phyloP scores from a whole-genome alignment of 2,329 filamentous ascomycete genomes.

The Penicillium sp. region DNA sequence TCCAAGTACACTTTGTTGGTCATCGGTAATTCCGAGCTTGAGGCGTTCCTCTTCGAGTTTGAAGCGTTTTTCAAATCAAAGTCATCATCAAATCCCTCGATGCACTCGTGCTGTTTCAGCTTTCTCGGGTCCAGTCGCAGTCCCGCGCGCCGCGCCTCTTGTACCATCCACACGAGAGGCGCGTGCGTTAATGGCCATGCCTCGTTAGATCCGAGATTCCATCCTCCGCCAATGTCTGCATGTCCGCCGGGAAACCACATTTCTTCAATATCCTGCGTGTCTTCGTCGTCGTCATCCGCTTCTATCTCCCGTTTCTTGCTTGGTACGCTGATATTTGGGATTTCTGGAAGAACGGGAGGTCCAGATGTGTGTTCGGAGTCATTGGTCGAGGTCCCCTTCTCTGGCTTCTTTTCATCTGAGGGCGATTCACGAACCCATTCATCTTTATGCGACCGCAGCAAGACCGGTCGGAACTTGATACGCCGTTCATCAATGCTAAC shows the following conservation, averaged over 20 bases:
- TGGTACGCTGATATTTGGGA: background rate
- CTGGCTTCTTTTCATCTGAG: background rate
- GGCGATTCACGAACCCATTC: background rate
- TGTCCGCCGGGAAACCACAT: conserved; percentile 72
- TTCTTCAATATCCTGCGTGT: conserved; percentile 67
- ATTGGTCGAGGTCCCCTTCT: background rate
- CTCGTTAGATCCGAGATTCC: conserved; percentile 57
- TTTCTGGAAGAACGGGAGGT: conserved; percentile 4
- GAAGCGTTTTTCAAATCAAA: conserved; percentile 19
- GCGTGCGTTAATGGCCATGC: conserved; percentile 60
- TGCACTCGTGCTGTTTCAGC: conserved; percentile 22
- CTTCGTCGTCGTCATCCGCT: background rate
- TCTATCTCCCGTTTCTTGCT: background rate
- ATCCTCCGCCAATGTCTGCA: conserved; percentile 73
- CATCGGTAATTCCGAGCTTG: background rate
- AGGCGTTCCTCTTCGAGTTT: conserved; percentile 17
- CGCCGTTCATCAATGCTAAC: conserved; percentile 56
- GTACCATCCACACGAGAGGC: conserved; percentile 67
- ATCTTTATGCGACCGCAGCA: conserved; percentile 10
- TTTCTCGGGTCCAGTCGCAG: conserved; percentile 60
- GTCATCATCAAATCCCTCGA: conserved; percentile 29
- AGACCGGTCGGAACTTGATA: conserved; percentile 48
- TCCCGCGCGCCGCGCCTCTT: conserved; percentile 61
- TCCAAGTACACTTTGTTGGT: background rate
- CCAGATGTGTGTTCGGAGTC: background rate